phyloP scores from a whole-genome alignment of 1,284 basidiomycete genomes.

The Apiotrichum veenhuisii region DNA sequence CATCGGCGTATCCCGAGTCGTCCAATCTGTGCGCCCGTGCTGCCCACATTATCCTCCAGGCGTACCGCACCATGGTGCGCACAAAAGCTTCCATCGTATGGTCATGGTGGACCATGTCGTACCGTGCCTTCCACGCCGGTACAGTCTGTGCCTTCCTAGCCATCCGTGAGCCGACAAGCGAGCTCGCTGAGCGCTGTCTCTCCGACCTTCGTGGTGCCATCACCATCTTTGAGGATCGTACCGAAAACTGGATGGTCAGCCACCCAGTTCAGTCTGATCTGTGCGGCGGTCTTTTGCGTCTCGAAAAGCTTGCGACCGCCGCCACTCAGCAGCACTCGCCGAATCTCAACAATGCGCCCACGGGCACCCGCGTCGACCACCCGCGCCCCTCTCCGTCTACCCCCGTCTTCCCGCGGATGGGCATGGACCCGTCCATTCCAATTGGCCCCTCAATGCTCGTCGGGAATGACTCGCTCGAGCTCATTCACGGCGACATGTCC shows the following conservation, averaged over 20 bases:
- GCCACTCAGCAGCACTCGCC: slow-evolving; percentile 19
- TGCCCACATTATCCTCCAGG: slow-evolving; percentile 40
- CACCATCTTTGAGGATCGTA: slow-evolving; percentile 42
- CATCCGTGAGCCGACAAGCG: slow-evolving; percentile 43
- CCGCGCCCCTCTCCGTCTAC: not conserved
- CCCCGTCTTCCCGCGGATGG: slow-evolving; percentile 13
- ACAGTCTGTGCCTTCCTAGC: slow-evolving; percentile 49
- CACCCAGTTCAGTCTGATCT: slow-evolving; percentile 49
- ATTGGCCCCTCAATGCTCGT: slow-evolving; percentile 9
- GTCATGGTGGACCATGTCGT: slow-evolving; percentile 48
- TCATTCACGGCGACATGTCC: not conserved
- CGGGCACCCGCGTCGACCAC: not conserved
- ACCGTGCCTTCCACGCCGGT: slow-evolving; percentile 48
- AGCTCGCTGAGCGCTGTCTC: slow-evolving; percentile 39
- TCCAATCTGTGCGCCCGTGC: slow-evolving; percentile 40
- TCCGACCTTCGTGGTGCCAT: slow-evolving; percentile 40
- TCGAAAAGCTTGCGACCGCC: slow-evolving; percentile 40
- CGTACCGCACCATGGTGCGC: slow-evolving; percentile 37
- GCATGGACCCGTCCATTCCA: slow-evolving; percentile 9
- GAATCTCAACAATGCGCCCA: not conserved
- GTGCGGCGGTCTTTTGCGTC: slow-evolving; percentile 41
- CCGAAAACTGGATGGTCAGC: slow-evolving; percentile 37
- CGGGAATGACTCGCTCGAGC: slow-evolving; percentile 7
- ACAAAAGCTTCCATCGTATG: slow-evolving; percentile 43
- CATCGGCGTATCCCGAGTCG: slow-evolving; percentile 46